Evolutionary conservation across 805 yeast genomes (phyloP).

Genomic region (Clavispora fructus): DNA sequence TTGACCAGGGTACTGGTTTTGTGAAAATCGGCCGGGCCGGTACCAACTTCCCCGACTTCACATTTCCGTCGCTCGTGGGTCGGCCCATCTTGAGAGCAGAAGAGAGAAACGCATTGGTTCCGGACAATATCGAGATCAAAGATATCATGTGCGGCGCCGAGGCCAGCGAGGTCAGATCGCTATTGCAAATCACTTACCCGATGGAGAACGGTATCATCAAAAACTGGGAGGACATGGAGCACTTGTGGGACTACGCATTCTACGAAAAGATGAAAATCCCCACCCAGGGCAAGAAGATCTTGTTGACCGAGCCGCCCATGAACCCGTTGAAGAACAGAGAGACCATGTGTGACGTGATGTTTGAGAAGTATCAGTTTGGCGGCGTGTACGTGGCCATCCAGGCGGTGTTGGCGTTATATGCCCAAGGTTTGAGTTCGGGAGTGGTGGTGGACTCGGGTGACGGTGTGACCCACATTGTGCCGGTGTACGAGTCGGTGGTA

Average conservation of each 20-base stretch:
- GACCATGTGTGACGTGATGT: slow-evolving; percentile 87
- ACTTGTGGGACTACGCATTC: slow-evolving; percentile 96
- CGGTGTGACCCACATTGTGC: slow-evolving; percentile 97
- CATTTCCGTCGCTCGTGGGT: slow-evolving; percentile 96
- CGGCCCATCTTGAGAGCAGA: slow-evolving; percentile 96
- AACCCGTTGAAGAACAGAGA: slow-evolving; percentile 89
- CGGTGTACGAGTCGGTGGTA: slow-evolving; percentile 96
- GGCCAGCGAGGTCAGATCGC: slow-evolving; percentile 84
- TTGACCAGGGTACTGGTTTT: slow-evolving; percentile 98
- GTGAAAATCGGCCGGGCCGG: slow-evolving; percentile 97
- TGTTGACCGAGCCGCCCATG: slow-evolving; percentile 97
- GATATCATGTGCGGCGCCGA: slow-evolving; percentile 98
- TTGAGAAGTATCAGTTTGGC: slow-evolving; percentile 83
- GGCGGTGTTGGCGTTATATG: slow-evolving; percentile 96
- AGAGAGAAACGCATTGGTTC: slow-evolving; percentile 57
- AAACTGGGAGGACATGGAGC: slow-evolving; percentile 98
- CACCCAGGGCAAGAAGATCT: slow-evolving; percentile 67
- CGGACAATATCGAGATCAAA: slow-evolving; percentile 68
- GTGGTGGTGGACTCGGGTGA: slow-evolving; percentile 99
- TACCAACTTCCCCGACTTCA: slow-evolving; percentile 92
- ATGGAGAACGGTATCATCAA: slow-evolving; percentile 98
- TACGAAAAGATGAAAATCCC: slow-evolving; percentile 83
- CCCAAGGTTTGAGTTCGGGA: slow-evolving; percentile 94
- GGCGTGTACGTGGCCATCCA: slow-evolving; percentile 95
- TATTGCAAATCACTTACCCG: slow-evolving; percentile 91